phyloP scores from a whole-genome alignment of 83 land plant genomes.

The Larix sibirica region DNA sequence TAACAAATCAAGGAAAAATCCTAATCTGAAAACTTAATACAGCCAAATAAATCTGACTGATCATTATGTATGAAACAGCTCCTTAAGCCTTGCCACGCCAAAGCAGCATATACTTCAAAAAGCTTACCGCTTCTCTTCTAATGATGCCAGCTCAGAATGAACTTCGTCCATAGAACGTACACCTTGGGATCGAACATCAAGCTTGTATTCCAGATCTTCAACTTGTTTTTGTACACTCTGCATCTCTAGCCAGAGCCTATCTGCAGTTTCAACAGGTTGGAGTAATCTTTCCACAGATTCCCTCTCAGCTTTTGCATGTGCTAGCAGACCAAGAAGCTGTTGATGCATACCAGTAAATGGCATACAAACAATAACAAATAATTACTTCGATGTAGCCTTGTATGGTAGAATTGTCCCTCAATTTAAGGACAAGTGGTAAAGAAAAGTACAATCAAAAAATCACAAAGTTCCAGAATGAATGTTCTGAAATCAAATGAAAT shows the following conservation, averaged over 20 bases:
- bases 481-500: too few relatives aligned
- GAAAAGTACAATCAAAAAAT: too few relatives aligned
- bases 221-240: slow-evolving; percentile 52
- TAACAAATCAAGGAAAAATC: neutral
- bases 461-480: too few relatives aligned
- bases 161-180: slow-evolving; percentile 80
- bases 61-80: neutral
- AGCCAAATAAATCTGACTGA: neutral
- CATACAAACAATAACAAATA: neutral
- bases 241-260: slow-evolving; percentile 59
- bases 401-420: too few relatives aligned
- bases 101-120: slow-evolving; percentile 3
- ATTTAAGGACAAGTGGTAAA: too few relatives aligned
- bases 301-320: slow-evolving; percentile 79
- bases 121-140: slow-evolving; percentile 61
- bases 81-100: neutral
- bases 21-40: neutral
- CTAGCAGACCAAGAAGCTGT: slow-evolving; percentile 77
- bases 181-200: slow-evolving; percentile 76
- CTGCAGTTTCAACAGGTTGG: slow-evolving; percentile 63
- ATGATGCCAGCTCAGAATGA: slow-evolving; percentile 48
- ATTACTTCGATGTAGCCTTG: neutral
- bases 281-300: slow-evolving; percentile 64
- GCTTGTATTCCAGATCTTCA: slow-evolving; percentile 71
- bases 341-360: neutral